Percentiles rank a stretch among this genome's conserved stretches.
phyloP scores from a whole-genome alignment of 148 eudicot genomes.

The Silene uniflora region DNA sequence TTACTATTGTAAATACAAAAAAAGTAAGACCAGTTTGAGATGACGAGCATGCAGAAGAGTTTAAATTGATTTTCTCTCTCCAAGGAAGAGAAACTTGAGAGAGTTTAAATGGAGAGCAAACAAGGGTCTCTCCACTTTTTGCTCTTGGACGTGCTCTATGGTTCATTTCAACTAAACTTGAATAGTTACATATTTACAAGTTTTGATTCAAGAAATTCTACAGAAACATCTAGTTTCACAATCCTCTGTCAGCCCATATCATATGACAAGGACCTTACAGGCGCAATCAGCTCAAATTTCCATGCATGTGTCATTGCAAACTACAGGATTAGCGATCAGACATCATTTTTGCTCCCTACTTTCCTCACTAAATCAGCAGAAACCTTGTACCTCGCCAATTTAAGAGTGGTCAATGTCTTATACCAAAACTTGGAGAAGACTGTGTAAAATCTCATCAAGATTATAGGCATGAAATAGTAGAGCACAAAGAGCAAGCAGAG shows the following conservation, averaged over 20 bases:
- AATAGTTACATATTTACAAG: no score
- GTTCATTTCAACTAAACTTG: no score
- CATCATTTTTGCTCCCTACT: background rate
- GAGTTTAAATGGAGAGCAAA: no score
- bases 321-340: background rate
- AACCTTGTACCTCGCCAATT: background rate
- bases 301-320: background rate
- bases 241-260: background rate
- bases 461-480: background rate
- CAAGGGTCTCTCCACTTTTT: no score
- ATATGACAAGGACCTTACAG: background rate
- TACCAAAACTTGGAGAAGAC: background rate
- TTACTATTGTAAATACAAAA: no score
- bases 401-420: background rate
- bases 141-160: no score
- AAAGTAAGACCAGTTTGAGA: no score
- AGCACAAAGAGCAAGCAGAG: background rate
- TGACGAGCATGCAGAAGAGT: no score
- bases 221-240: background rate
- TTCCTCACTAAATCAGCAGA: background rate
- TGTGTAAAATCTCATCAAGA: background rate
- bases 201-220: no score
- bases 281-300: background rate
- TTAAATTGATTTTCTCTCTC: no score
- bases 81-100: no score